phyloP scores from a whole-genome alignment of 2,329 filamentous ascomycete genomes.

The Sporothrix inflata region DNA sequence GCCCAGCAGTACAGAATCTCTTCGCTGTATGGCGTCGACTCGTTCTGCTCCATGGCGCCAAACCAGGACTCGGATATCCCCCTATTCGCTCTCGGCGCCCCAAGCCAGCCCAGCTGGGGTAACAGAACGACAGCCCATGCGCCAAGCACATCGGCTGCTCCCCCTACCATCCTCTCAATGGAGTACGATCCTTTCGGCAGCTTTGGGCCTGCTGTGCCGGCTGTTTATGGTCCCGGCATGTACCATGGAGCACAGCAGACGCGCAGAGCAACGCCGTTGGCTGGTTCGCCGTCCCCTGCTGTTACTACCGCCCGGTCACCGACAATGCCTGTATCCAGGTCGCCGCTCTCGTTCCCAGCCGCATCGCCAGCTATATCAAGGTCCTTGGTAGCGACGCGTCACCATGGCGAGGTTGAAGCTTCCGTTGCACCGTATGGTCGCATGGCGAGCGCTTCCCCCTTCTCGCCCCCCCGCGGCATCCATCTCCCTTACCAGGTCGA shows the following conservation, averaged over 20 bases:
- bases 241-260: constrained; percentile 47
- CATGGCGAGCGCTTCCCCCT: constrained; percentile 45
- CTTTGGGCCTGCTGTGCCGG: constrained; percentile 48
- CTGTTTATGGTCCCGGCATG: constrained; percentile 50
- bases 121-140: constrained; percentile 47
- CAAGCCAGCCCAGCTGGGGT: constrained; percentile 51
- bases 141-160: constrained; percentile 46
- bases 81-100: constrained; percentile 46
- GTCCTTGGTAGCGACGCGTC: constrained; percentile 39
- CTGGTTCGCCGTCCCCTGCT: constrained; percentile 19
- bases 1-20: constrained; percentile 50
- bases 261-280: background rate
- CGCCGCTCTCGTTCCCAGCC: constrained; percentile 40
- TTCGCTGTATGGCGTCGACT: constrained; percentile 46
- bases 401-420: constrained; percentile 46
- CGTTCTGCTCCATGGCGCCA: constrained; percentile 45
- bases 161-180: constrained; percentile 51
- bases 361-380: constrained; percentile 31
- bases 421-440: constrained; percentile 42
- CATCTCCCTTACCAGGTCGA: constrained; percentile 42
- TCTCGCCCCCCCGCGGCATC: constrained; percentile 47
- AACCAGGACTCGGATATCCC: constrained; percentile 45
- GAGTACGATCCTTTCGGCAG: constrained; percentile 57
- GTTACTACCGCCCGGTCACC: constrained; percentile 35
- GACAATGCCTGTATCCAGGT: constrained; percentile 39